These are phyloP conservation scores for Metschnikowia matae DNA, from an alignment of 805 yeast species.

Conservation along the genomic window DNA sequence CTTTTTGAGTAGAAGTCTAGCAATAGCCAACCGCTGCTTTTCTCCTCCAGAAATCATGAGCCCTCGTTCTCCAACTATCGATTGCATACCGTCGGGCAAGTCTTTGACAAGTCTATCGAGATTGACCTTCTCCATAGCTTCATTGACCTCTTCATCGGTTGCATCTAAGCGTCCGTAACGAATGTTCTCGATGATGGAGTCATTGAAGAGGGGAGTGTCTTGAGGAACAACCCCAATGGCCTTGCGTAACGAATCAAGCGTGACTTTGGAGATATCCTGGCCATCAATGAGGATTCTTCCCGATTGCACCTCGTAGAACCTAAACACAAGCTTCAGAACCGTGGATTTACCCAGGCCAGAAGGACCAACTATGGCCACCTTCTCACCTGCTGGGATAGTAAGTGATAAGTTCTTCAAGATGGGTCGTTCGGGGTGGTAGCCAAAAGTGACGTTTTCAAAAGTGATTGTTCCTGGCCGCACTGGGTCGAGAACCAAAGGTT, in stretches of 20 bases:
- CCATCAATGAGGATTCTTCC: slow-evolving; percentile 87
- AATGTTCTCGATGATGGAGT: slow-evolving; percentile 80
- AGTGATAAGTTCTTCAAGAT: slow-evolving; percentile 78
- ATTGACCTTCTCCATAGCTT: slow-evolving; percentile 67
- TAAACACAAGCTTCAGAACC: slow-evolving; percentile 71
- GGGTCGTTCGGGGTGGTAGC: slow-evolving; percentile 85
- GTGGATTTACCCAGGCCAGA: slow-evolving; percentile 96
- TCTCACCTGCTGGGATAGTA: slow-evolving; percentile 83
- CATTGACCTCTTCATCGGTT: slow-evolving; percentile 61
- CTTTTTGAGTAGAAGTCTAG: slow-evolving; percentile 79
- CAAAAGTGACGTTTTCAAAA: slow-evolving; percentile 90
- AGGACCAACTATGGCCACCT: slow-evolving; percentile 94
- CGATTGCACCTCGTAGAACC: slow-evolving; percentile 79
- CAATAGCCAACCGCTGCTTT: slow-evolving; percentile 91
- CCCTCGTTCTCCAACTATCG: slow-evolving; percentile 96
- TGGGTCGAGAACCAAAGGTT: slow-evolving; percentile 47
- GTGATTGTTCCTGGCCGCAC: slow-evolving; percentile 66
- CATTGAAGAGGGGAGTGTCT: slow-evolving; percentile 94
- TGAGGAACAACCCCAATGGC: slow-evolving; percentile 94
- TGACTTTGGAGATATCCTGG: slow-evolving; percentile 74
- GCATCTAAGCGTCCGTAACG: slow-evolving; percentile 80
- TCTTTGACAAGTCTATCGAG: slow-evolving; percentile 58
- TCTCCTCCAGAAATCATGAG: slow-evolving; percentile 99
- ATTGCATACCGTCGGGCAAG: slow-evolving; percentile 78
- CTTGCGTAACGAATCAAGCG: slow-evolving; percentile 67